Evolutionary conservation across 371 early-diverging fungal genomes (phyloP), one percentile per base, ranked within the genome.

Genomic region (Mortierella sp.): DNA sequence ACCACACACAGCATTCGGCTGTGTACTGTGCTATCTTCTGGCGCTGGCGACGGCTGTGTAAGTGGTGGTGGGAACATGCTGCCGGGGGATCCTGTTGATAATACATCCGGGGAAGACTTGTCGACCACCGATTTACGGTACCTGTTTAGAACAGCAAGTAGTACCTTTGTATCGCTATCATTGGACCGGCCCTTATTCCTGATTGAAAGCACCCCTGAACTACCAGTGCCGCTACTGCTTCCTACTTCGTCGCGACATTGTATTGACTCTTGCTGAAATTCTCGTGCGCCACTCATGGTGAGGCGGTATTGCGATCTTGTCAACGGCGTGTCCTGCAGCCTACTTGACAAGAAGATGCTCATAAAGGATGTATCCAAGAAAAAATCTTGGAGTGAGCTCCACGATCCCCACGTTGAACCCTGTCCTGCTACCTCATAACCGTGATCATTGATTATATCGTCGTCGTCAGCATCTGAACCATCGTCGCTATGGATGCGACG

Each of bases 341-440:
- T 63, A 28, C 69, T 66, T 2, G 82, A 76, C 64, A 81, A 52
- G 28, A 76, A 81, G 40, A 81, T 81, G 32, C 76, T 76, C 72
- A 81, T 72, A 33, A 81, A 81, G n/a, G 76, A 76, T n/a, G 79
- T 75, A 21, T 83, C 83, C 41, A 83, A 45, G 61, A 78, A 74
- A 33, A 83, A 78, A 48, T 77, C 83, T 58, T 78, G 83, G 10
- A 74, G 33, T 7, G 77, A 70, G 0, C 67, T 60, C 55, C 78
- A 59, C 13, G 68, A 62, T n/a, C 67, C 45, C 76, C 76, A 71
- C 43, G 45, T 36, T 62, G 38, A 41, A 32, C 4, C 21, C 53
- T 48, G 24, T 4, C 15, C 62, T 45, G 5, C 2, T 1, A 13
- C 3, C 36, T 65, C 43, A 16, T 32, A 7, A 10, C 38, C 61